Base-by-base conservation (phyloP, 2,329 filamentous ascomycete genomes). In the Aspergillus bombycis region DNA sequence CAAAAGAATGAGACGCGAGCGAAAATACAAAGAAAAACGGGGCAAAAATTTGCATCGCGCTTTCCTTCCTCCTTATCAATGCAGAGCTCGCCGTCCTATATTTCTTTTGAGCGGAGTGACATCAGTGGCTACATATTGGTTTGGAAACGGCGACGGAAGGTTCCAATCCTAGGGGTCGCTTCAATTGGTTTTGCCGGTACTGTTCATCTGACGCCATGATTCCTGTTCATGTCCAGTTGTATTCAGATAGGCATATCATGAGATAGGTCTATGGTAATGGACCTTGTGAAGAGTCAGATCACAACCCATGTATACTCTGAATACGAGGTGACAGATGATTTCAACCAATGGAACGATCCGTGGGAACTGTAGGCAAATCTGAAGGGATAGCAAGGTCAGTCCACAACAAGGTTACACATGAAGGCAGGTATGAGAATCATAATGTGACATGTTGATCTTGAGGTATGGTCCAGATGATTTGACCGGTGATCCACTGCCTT, bases 61-160 rank as follows among this genome's bases (percentile, higher is more conserved):
- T 55, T 55, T 55, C 34, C 32, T 36, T 23, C 28, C 16, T 54
- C 32, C 30, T 50, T 30, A 50, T 50, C 14, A 26, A 30, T 50
- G 4, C 16, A n/a, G 45, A 48, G 10, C 46, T 52, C 46, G 6
- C 26, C 26, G 28, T 32, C 19, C 10, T 12, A 5, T 36, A 21
- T 12, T 46, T 23, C 14, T 23, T 46, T 52, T n/a, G 32, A 6
- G 10, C 26, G 21, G 16, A 32, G 57, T 58, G 57, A 58, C 57
- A 58, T 58, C 41, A 58, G 57, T 46, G 57, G 57, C 55, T 57
- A 57, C 26, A 32, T 19, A 21, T 16, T 16, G 43, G 41, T 52
- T 58, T 58, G 32, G 57, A 43, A 30, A 50, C 9, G 23, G n/a
- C 38, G 46, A 30, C 30, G 30, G 52, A 14, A 55, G 52, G 32